These are phyloP conservation scores for Fraxinus sp. DNA, from an alignment of 305 asterid genomes.

Conservation along the genomic window DNA sequence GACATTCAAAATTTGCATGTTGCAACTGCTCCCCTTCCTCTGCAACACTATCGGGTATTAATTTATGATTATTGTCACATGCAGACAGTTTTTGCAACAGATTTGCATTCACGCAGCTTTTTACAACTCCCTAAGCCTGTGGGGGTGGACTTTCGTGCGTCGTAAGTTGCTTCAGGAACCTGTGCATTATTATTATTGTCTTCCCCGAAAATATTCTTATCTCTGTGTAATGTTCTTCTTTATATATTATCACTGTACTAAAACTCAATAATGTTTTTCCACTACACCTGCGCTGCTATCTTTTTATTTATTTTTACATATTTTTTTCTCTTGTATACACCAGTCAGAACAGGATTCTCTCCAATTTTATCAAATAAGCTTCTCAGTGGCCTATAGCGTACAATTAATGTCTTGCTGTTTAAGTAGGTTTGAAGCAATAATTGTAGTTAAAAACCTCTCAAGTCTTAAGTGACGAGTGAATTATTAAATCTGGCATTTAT, in stretches of 20 bases:
- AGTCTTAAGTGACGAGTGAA: neutral
- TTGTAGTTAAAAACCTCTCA: neutral
- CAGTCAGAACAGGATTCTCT: neutral
- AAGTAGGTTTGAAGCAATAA: neutral
- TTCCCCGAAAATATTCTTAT: slow-evolving; percentile 1
- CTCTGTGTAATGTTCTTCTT: neutral
- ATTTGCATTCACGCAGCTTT: slow-evolving; percentile 80
- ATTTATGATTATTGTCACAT: slow-evolving; percentile 23
- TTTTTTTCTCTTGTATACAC: neutral
- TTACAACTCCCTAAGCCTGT: slow-evolving; percentile 86
- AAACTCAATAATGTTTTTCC: neutral
- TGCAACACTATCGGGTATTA: slow-evolving; percentile 8
- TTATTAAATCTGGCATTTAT: neutral
- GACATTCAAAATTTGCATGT: neutral
- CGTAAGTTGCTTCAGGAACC: slow-evolving; percentile 59
- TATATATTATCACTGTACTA: neutral
- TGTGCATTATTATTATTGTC: neutral
- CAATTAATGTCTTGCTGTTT: neutral
- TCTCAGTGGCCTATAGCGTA: neutral
- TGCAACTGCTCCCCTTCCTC: neutral
- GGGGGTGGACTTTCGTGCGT: slow-evolving; percentile 94
- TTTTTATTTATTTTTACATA: neutral
- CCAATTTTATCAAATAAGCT: neutral
- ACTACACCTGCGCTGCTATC: neutral
- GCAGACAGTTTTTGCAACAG: slow-evolving; percentile 90